phyloP scores from a whole-genome alignment of 306 rosid genomes.

The Ormosia semicastrata region DNA sequence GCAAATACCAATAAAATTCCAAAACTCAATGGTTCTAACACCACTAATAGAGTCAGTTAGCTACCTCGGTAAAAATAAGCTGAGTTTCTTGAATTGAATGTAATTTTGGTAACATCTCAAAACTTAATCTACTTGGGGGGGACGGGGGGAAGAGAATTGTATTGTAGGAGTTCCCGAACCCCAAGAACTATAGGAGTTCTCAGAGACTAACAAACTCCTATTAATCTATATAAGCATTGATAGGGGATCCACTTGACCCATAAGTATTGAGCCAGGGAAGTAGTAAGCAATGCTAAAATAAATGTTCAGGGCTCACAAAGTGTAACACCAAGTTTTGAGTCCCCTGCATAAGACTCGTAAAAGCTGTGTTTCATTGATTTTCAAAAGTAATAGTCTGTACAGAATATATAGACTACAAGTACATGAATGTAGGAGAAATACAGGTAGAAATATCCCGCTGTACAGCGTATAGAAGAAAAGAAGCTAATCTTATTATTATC shows the following conservation, averaged over 20 bases:
- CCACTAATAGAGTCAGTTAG: slow-evolving; percentile 25
- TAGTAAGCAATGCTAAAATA: slow-evolving; percentile 17
- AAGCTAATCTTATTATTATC: too few species aligned
- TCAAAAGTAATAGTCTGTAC: background rate
- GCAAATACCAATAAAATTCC: background rate
- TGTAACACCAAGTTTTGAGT: background rate
- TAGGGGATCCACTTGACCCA: background rate
- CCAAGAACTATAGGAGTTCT: slow-evolving; percentile 10
- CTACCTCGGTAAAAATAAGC: too few species aligned
- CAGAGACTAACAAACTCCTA: slow-evolving; percentile 4
- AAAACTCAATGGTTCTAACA: slow-evolving; percentile 15
- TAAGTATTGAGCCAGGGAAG: background rate
- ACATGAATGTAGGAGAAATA: background rate
- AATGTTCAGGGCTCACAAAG: background rate
- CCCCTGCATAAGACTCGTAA: background rate
- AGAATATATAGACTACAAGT: background rate
- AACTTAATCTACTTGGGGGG: background rate
- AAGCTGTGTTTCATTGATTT: background rate
- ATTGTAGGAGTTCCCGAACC: slow-evolving; percentile 28
- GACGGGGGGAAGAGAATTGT: background rate
- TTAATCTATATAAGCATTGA: slow-evolving; percentile 17
- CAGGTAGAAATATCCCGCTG: too few species aligned
- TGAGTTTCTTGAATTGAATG: too few species aligned
- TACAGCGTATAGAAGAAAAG: background rate
- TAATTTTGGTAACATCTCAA: background rate